A percentile compares a stretch with the other conserved stretches of the same genome.
phyloP scores from a whole-genome alignment of 768 basidiomycete species.

The Rhodosporidiobolus sp. region DNA sequence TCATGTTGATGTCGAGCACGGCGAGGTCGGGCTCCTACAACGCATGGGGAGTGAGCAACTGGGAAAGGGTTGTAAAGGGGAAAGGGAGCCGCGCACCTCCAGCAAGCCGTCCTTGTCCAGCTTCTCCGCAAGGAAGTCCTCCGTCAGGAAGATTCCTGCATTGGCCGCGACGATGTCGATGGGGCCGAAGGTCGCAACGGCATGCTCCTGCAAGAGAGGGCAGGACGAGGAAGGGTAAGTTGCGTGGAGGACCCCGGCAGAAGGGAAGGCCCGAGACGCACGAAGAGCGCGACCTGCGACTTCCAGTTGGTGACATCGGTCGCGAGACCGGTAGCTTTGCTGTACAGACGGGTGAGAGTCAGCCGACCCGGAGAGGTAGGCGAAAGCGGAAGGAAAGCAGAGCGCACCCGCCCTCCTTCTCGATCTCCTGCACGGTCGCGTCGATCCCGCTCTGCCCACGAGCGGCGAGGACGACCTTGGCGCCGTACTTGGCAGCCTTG shows the following conservation, averaged over 20 bases:
- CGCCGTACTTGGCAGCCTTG: neutral
- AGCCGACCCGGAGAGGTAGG: neutral
- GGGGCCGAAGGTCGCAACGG: neutral
- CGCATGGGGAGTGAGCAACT: too few species aligned
- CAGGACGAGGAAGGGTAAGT: neutral
- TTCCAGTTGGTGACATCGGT: neutral
- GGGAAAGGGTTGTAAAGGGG: too few species aligned
- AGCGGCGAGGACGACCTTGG: neutral
- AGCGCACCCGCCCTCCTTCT: constrained; percentile 3
- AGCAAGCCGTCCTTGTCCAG: neutral
- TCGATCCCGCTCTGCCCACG: neutral
- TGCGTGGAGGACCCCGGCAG: too few species aligned
- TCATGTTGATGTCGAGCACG: neutral
- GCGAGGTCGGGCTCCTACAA: neutral
- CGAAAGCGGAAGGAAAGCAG: neutral
- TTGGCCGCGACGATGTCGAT: neutral
- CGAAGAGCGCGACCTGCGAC: constrained; percentile 4
- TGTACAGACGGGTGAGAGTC: neutral
- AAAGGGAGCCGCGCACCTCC: neutral
- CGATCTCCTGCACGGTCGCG: neutral
- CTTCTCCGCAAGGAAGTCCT: neutral
- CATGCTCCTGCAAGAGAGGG: neutral
- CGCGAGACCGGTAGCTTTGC: neutral
- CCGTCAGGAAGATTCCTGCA: neutral
- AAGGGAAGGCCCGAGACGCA: neutral